A percentile compares a stretch with the other conserved stretches of the same genome.
Evolutionary conservation across 371 early-diverging fungal genomes (phyloP).

Genomic region (Haplosporangium sp.): DNA sequence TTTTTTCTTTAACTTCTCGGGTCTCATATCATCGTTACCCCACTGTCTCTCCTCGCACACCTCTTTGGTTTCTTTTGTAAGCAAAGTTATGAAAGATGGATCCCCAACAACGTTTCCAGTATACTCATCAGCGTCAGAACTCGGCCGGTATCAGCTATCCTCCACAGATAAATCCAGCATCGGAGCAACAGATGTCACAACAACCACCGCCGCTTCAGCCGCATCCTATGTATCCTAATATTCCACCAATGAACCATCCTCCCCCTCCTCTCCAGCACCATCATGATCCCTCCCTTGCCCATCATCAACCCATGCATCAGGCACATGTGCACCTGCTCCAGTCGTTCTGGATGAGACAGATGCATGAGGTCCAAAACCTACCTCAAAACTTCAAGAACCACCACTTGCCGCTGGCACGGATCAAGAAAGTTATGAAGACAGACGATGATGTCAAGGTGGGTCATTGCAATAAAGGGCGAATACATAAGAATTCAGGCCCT

Average conservation of each 20-base stretch:
- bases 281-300: conserved; percentile 43
- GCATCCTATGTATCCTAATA: conserved; percentile 32
- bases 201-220: conserved; percentile 2
- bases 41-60: conserved; percentile 9
- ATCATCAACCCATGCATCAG: conserved; percentile 55
- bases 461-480: neutral
- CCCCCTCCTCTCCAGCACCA: conserved; percentile 52
- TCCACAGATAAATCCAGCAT: neutral
- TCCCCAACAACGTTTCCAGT: conserved; percentile 6
- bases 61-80: conserved; percentile 7
- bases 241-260: conserved; percentile 42
- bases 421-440: conserved; percentile 99
- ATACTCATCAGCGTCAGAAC: conserved; percentile 30
- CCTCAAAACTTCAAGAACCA: conserved; percentile 91
- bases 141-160: conserved; percentile 6
- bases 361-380: conserved; percentile 63
- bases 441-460: conserved; percentile 96
- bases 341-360: conserved; percentile 66
- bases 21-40: conserved; percentile 24
- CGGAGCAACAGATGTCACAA: conserved; percentile 13
- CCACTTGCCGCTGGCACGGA: conserved; percentile 97
- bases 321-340: conserved; percentile 54
- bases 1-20: neutral
- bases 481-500: no score
- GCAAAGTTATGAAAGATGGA: neutral